Percentiles rank a stretch among this genome's conserved stretches.
phyloP scores from a whole-genome alignment of 225 moss, liverwort and hornwort genomes.

The Marchantia polymorpha region DNA sequence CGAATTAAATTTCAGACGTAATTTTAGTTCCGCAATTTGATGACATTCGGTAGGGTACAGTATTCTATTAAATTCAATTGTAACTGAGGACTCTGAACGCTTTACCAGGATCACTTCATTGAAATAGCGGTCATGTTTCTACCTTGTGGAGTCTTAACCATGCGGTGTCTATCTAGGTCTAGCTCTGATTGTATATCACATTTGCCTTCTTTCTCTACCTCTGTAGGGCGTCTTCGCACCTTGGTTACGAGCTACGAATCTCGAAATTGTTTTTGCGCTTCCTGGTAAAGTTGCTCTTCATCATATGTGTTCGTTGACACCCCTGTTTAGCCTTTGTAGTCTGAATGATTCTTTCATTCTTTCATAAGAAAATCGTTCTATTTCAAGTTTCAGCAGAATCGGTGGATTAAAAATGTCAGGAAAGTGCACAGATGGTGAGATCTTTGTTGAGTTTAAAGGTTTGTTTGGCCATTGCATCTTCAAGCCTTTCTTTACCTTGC shows the following conservation, averaged over 20 bases:
- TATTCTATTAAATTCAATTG: not conserved
- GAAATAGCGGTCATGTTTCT: not conserved
- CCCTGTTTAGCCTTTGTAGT: too few relatives aligned
- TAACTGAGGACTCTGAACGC: not conserved
- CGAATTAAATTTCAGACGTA: not conserved
- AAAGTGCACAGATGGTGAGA: not conserved
- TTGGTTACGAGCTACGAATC: slow-evolving; percentile 23
- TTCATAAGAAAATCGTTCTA: too few relatives aligned
- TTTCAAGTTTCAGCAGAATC: too few relatives aligned
- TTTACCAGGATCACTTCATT: not conserved
- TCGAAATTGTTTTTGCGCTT: slow-evolving; percentile 38
- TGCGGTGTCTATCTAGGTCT: not conserved
- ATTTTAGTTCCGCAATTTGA: not conserved
- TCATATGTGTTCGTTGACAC: too few relatives aligned
- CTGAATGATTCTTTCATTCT: too few relatives aligned
- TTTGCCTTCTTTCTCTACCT: not conserved
- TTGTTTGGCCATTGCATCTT: not conserved
- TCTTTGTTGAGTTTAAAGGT: not conserved
- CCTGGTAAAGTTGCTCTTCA: slow-evolving; percentile 22
- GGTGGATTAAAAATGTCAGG: too few relatives aligned
- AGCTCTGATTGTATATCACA: too few relatives aligned
- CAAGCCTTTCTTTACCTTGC: not conserved
- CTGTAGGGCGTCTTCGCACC: slow-evolving; percentile 37
- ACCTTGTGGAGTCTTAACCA: too few relatives aligned
- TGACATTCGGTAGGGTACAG: not conserved